Base-by-base conservation (phyloP, 1,284 basidiomycete genomes). In the Bjerkandera adusta region DNA sequence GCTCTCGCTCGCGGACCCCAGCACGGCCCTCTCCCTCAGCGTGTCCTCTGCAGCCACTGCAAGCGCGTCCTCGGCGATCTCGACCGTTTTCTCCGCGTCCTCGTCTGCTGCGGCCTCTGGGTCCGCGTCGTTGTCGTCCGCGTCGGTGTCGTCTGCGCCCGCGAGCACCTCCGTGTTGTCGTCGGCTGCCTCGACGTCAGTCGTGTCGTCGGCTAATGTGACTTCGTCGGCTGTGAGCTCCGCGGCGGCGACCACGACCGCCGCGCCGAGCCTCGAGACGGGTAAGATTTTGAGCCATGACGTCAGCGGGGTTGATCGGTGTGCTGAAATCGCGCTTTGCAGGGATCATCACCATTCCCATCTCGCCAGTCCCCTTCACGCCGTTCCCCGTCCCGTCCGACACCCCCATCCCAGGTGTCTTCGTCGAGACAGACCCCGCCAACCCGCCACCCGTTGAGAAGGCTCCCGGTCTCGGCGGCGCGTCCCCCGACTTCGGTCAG, bases 401-500 rank as follows among this genome's bases (percentile, higher is more conserved):
- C 18, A 49, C 59, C 3, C 57, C 64, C 7, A 57, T 64, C 18
- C 58, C 64, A 13, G 58, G 57, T 5, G 52, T 59, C 7, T 67
- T 57, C 51, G 60, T 62, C 6, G 52, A 52, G 4, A 55, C 56
- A n/a, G 57, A 56, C 13, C 64, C 64, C 1, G 38, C 53, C 10
- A 55, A 52, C 16, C 67, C 67, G 1, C 67, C 66, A 0, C 52
- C 64, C 15, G 27, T 34, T 10, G 12, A 32, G 20, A 36, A 48
- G 5, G 58, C 60, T 5, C 51, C 51, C 8, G 57, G 54, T 15
- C 51, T 59, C 0, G 64, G 60, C 8, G 38, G 48, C 11, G 50
- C 70, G 11, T 59, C 76, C 0, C 74, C 73, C 5, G 71, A 75
- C 62, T 75, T 76, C 40, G 65, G 59, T 0, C 62, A 60, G 1